phyloP scores from a whole-genome alignment of 306 rosid genomes.

The Begonia peltatifolia region DNA sequence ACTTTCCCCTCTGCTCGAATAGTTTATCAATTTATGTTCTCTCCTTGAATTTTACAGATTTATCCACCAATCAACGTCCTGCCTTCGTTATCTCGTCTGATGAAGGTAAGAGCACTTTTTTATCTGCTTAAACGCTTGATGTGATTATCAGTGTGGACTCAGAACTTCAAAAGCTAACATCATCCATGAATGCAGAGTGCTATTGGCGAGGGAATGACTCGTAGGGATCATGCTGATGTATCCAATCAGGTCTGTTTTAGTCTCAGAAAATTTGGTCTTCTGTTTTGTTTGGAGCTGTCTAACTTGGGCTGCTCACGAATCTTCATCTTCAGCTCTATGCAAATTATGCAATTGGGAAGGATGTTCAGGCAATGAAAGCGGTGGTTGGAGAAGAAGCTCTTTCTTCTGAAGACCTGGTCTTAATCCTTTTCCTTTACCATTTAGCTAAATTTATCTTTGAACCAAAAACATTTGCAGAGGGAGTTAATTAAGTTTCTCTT shows the following conservation, averaged over 20 bases:
- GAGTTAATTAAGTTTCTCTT: constrained; percentile 11
- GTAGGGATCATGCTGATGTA: constrained; percentile 86
- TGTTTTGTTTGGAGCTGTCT: neutral
- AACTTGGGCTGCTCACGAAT: neutral
- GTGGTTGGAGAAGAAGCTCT: constrained; percentile 99
- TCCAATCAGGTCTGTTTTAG: constrained; percentile 70
- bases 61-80: constrained; percentile 93
- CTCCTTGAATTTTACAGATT: constrained; percentile 37
- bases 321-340: constrained; percentile 52
- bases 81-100: constrained; percentile 78
- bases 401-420: constrained; percentile 89
- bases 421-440: constrained; percentile 3
- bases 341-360: constrained; percentile 96
- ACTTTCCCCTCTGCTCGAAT: neutral
- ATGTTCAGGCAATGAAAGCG: constrained; percentile 97
- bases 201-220: constrained; percentile 97
- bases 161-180: neutral
- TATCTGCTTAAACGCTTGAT: neutral
- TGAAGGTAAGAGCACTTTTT: constrained; percentile 49
- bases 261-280: neutral
- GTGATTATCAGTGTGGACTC: constrained; percentile 5
- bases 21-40: constrained; percentile 11
- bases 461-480: neutral
- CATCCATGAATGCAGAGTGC: constrained; percentile 57
- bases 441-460: neutral